Base-by-base conservation (phyloP, 2,329 filamentous ascomycete genomes). In the Pseudogymnoascus sp. region DNA sequence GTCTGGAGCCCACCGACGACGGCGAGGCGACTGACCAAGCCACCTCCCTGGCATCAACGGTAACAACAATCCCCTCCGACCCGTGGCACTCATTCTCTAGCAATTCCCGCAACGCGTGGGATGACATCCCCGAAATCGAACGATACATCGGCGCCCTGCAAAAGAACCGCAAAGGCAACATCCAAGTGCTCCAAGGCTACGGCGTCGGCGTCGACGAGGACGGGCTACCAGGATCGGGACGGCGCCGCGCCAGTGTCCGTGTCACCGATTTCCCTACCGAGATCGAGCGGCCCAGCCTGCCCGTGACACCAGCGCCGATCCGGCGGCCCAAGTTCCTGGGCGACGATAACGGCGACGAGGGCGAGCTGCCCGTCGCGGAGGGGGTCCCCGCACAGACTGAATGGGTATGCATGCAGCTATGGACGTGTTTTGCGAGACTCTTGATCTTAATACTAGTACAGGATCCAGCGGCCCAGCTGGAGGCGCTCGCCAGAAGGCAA, bases 191-290 rank as follows among this genome's bases (percentile, higher is more conserved):
- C 44, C 72, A 74, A 64, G 70, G 72, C 61, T 70, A 71, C 60
- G 68, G 68, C 61, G 67, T 70, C 69, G 69, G 70, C 69, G 69
- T 69, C 65, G 56, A 65, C 66, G 64, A 71, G 50, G 67, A 69
- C 33, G 70, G 70, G 62, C 72, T 67, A 64, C 68, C 68, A 19
- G 69, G 66, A 62, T 66, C 53, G n/a, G 50, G 50, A 2, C 21
- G 19, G 37, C 63, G 68, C 62, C 76, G 80, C 66, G 77, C 80
- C 65, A 84, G 72, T 72, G 81, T 89, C 65, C 90, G 83, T 72
- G 77, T 96, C 66, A 96, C 92, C 65, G 90, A 96, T 77, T 97
- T 96, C 74, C 93, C 93, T 4, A 89, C 84, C 68, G 89, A 89
- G 70, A 75, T 84, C 65, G 93, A 97, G 73, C 84, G 92, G 59